Conservation (phyloP, 2,329 filamentous ascomycete genomes). For the Nemania abortiva region DNA sequence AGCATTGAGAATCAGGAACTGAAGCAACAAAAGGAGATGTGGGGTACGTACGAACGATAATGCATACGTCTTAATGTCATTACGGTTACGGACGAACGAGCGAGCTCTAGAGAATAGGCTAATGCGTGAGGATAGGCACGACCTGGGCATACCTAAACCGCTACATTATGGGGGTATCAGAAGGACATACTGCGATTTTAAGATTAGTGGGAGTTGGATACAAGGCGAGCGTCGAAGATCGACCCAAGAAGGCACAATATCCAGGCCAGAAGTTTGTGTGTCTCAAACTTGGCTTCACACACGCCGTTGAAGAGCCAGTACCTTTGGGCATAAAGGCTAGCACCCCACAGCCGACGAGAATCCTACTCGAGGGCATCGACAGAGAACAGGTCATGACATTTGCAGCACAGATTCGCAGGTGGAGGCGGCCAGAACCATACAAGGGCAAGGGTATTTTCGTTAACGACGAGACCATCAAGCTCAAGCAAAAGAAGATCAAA, state of each 20-base stretch:
- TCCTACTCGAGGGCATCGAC: constrained; percentile 88
- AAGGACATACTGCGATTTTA: constrained; percentile 94
- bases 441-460: constrained; percentile 99
- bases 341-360: constrained; percentile 89
- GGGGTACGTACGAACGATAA: constrained; percentile 70
- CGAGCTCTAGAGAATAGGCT: constrained; percentile 7
- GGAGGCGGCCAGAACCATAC: constrained; percentile 95
- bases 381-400: constrained; percentile 91
- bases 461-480: constrained; percentile 95
- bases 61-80: background rate
- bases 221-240: constrained; percentile 85
- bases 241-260: constrained; percentile 78
- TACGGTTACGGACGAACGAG: background rate
- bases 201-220: constrained; percentile 96
- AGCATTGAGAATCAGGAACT: constrained; percentile 75
- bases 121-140: constrained; percentile 71
- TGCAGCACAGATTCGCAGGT: constrained; percentile 86
- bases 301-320: constrained; percentile 90
- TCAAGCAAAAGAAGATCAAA: constrained; percentile 98
- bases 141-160: constrained; percentile 90
- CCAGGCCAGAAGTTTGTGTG: constrained; percentile 89
- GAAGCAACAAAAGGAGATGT: constrained; percentile 91
- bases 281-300: constrained; percentile 95
- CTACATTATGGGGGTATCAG: constrained; percentile 91
- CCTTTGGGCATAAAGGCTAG: constrained; percentile 86